Evolutionary conservation across 1,284 basidiomycete species (phyloP), one percentile per base, ranked within the genome.

Genomic region (Moesziomyces parantarcticus): DNA sequence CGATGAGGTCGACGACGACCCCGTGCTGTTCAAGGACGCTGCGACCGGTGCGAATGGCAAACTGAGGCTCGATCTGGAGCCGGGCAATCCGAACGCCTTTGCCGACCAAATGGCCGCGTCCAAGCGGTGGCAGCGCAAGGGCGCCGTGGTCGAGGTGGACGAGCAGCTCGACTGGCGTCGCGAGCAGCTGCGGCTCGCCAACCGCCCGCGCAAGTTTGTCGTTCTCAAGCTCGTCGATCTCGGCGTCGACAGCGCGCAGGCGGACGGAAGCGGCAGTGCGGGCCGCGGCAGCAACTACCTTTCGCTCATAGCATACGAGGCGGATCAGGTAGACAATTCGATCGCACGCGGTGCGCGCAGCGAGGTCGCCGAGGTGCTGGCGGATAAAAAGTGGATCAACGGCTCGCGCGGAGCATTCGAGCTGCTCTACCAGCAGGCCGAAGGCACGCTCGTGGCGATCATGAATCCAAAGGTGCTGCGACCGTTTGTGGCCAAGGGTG

Each of bases 341-440:
- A 25, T 61, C 26, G 22, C 51, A 1, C 36, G 10, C 42, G 45
- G 44, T 9, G 36, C 64, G 8, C 61, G 66, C 10, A 41, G 54
- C 29, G 71, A 74, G 36, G 52, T 74, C 2, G 40, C 66, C n/a
- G 45, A 22, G 2, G 13, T 50, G 16, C 52, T 74, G n/a, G 59
- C 67, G 40, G 69, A 67, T 36, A 91, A 89, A 76, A 75, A 90
- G 0, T 96, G 93, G 82, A 88, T 88, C 64, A 94, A 95, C 1
- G 95, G 96, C 1, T 94, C 92, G 69, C 89, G 89, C 2, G 95
- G 96, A 7, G 95, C 95, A 0, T 99, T 93, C 80, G 96, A 98
- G 83, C 87, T 86, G 69, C 89, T 92, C 85, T 90, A 91, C 59
- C 92, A 92, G 81, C 85, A 96, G 65, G 89, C 89, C 49, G 92